Base-by-base conservation (phyloP, 345 rosid genomes). In the Lenwebbia sp. region DNA sequence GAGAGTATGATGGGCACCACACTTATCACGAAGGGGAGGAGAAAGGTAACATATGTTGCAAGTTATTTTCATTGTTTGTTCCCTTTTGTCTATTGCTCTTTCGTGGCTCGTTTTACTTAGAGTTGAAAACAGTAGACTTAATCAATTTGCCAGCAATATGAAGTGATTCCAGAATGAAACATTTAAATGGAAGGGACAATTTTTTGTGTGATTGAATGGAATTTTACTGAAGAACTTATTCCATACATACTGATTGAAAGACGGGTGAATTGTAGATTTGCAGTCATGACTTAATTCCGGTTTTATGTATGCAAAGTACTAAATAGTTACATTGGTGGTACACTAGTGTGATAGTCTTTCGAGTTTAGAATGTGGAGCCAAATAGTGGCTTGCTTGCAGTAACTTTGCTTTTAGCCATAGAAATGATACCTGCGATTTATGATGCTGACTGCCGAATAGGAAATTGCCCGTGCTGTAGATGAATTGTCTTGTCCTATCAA, bases 1-100 rank as follows among this genome's bases (percentile, higher is more conserved):
- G 99, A 6, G 88, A 92, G 75, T 94, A 91, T 60, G 99, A 96
- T 88, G 99, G 91, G 9, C 96, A 94, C 90, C 99, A 95, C 82
- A 96, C 99, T 78, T 96, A 90, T 76, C 84, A 47, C 82, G 99
- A 96, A 93, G 94, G 94, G 70, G 96, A 92, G 82, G 88, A 91
- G 84, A 91, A 89, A 89, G 90, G 94, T 88, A 85, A 10, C 13
- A 65, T 54, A 25, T 9, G 7, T 30, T 30, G 58, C 33, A 6
- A 58, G 86, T 23, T 10, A 55, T 9, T 44, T 44, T 54, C 49
- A 47, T 40, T 84, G 22, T 65, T 33, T 33, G 44, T 65, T 65
- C 13, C 78, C 78, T 4, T 70, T 37, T 40, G 13, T 9, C 25
- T 33, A 19, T 37, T 70, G 25, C 78, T 65, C 41, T 30, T 15